Evolutionary conservation across 2,329 filamentous ascomycete genomes (phyloP), one percentile per base, ranked within the genome.

Genomic region (Colletotrichum viniferum): DNA sequence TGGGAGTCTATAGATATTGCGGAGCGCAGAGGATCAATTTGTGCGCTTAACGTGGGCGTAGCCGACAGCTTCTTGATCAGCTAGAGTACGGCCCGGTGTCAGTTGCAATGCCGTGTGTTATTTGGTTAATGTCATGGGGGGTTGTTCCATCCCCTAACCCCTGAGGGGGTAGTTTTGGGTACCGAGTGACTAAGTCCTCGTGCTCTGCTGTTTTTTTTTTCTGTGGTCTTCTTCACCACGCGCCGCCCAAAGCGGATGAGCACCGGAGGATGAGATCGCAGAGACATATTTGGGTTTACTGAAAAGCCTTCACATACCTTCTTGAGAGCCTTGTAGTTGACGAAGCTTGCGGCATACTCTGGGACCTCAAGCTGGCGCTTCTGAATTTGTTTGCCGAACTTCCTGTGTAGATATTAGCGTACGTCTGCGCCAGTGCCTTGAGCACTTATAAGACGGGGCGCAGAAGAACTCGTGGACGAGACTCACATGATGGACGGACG

Each of bases 361-460:
- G 97, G 97, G 76, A 99, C 96, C 85, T 99, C 97, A 82, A 99
- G 95, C 90, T 99, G 97, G 84, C 96, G 94, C 89, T 98, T 98
- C 89, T 98, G 97, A 80, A 99, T 98, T 85, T 98, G 95, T 90
- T 99, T 99, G 86, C 97, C 97, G 89, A 99, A 99, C 92, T 99
- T 99, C 97, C 96, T 99, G 81, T 67, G 77, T 74, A 52, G 28
- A 66, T 16, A 8, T 77, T 30, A 75, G 72, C 62, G 14, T 18
- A 70, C 21, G 43, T 38, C 52, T 28, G 36, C 28, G 36, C 58
- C 32, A 32, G 34, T 55, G n/a, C 43, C 28, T 28, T 14, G 16
- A n/a, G 18, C n/a, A 74, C 52, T 48, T 32, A 43, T 30, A 43
- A n/a, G 43, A 56, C n/a, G 12, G 24, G 48, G 32, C 28, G 26